Base-by-base conservation (phyloP, 1,139 yeast genomes). In the Diutina mesorugosa region DNA sequence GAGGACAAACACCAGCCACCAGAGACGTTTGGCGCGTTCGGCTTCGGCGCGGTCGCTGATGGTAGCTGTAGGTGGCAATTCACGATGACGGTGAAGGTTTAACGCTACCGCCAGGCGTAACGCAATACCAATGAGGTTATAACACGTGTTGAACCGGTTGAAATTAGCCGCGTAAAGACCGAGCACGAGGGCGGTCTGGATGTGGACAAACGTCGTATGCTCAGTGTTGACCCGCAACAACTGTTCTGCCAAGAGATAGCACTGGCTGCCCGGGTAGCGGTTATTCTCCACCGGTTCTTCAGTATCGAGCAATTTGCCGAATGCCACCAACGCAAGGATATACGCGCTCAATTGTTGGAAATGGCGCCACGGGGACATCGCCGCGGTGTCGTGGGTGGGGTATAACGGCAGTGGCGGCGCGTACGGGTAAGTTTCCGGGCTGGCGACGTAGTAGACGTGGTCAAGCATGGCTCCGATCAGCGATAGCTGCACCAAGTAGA, bases 1-100 rank as follows among this genome's bases (percentile, higher is more conserved):
- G 60, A 78, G 71, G 6, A 78, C 72, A 62, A 76, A 79, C 4
- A 77, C 72, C 4, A 83, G 72, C 84, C 84, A 80, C 83, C 83
- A 80, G 10, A 79, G 63, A 48, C 81, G 67, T 61, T 79, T 76
- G 12, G 74, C 64, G 58, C 73, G 74, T 57, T 79, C 81, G 12
- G 59, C 60, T 18, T 41, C 50, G 9, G 57, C 55, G 12, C 56
- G 56, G 14, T 35, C 41, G n/a, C 41, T 35, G 8, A 45, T 6
- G 7, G 47, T 18, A 21, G 47, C 47, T 6, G 47, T 7, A 6
- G 47, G 47, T 1, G 28, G 47, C 2, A n/a, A 6, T 8, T 64
- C 30, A 6, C 28, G 47, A 53, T 71, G 74, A 41, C 80, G 67
- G 64, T 80, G 84, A 56, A 70, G 69, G 1, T 80, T 80, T 55